phyloP scores from a whole-genome alignment of 2,329 filamentous ascomycete species.

The Cercospora sesami region DNA sequence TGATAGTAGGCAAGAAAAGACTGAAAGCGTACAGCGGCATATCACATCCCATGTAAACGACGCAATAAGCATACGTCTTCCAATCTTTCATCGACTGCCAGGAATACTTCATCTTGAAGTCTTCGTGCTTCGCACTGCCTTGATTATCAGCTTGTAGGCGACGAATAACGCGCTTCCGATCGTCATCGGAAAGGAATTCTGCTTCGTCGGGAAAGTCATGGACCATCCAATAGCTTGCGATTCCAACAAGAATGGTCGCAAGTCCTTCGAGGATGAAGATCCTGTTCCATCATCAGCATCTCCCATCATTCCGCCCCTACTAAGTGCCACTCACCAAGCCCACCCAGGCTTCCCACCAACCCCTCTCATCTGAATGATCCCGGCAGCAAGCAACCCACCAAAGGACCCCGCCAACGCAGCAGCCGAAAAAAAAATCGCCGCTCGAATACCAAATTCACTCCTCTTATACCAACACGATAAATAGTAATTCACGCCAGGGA shows the following conservation, averaged over 20 bases:
- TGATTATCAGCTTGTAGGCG: conserved; percentile 72
- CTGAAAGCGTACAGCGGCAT: conserved; percentile 74
- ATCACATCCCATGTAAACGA: conserved; percentile 76
- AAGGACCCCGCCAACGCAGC: conserved; percentile 78
- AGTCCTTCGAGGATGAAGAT: conserved; percentile 56
- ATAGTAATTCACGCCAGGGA: conserved; percentile 69
- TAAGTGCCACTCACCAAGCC: conserved; percentile 19
- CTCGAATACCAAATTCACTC: conserved; percentile 74
- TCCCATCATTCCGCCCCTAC: no score
- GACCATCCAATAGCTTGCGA: conserved; percentile 73
- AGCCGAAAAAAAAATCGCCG: conserved; percentile 80
- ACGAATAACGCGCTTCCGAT: conserved; percentile 70
- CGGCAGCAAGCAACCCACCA: conserved; percentile 70
- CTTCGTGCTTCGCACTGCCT: conserved; percentile 70
- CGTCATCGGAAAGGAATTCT: conserved; percentile 66
- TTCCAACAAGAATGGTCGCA: conserved; percentile 66
- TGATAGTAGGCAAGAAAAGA: conserved; percentile 78
- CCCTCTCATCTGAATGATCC: conserved; percentile 68
- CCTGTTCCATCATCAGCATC: background rate
- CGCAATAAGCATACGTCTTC: conserved; percentile 75
- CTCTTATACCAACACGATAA: conserved; percentile 81
- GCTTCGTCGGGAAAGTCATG: conserved; percentile 74
- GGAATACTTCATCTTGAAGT: conserved; percentile 71
- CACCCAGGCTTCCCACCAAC: conserved; percentile 47
- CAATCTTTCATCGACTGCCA: conserved; percentile 74